Percentiles rank a stretch among this genome's conserved stretches.
Conservation (phyloP, 1,139 yeast genomes). For the Scheffersomyces stambukii region DNA sequence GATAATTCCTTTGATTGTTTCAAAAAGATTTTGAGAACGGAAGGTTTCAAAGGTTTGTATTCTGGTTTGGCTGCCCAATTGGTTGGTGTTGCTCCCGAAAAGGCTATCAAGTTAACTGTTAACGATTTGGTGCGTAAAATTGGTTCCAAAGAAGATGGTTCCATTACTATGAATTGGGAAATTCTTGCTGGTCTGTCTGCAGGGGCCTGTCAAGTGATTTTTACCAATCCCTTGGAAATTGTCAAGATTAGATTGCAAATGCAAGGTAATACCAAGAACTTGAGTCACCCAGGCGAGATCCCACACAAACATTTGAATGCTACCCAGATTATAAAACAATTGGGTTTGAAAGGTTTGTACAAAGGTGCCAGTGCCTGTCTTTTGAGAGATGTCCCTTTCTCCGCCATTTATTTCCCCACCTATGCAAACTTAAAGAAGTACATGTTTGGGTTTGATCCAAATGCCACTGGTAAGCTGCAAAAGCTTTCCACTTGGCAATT, state of each 20-base stretch:
- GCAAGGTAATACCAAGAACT: conserved; percentile 66
- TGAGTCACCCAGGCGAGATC: conserved; percentile 37
- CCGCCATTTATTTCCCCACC: conserved; percentile 96
- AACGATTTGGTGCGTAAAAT: conserved; percentile 82
- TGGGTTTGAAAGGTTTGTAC: conserved; percentile 83
- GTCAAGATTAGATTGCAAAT: conserved; percentile 94
- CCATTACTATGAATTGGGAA: conserved; percentile 68
- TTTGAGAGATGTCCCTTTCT: conserved; percentile 92
- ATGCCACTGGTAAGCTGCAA: conserved; percentile 43
- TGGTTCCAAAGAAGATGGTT: conserved; percentile 53
- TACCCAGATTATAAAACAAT: conserved; percentile 65
- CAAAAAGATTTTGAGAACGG: conserved; percentile 66
- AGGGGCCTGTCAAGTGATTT: conserved; percentile 94
- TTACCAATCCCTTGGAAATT: conserved; percentile 94
- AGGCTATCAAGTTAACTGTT: conserved; percentile 93
- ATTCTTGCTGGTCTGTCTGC: conserved; percentile 88
- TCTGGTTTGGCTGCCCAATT: conserved; percentile 93
- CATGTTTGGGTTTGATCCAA: conserved; percentile 80
- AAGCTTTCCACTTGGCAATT: conserved; percentile 75
- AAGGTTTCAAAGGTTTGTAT: conserved; percentile 86
- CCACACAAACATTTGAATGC: conserved; percentile 56
- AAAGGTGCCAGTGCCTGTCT: conserved; percentile 92
- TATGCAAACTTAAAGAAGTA: conserved; percentile 88
- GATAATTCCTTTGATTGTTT: conserved; percentile 85
- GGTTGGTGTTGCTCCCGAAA: conserved; percentile 97